Evolutionary conservation across 2,329 filamentous ascomycete species (phyloP).

Genomic region (Sclerotinia borealis): DNA sequence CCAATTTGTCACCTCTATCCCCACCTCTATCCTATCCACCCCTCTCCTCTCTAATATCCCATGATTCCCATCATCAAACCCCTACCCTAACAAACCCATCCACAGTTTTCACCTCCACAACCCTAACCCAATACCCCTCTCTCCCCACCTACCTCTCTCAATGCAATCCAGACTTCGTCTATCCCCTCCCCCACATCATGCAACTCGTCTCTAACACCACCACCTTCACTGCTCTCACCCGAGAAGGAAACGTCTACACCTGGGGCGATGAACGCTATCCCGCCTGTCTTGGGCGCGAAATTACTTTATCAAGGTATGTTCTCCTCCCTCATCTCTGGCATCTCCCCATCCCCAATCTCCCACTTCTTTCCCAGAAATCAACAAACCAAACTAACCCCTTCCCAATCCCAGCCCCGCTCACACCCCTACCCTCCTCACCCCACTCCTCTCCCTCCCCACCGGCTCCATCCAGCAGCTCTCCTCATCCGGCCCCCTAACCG

Average conservation of each 20-base stretch:
- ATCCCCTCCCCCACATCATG: conserved; percentile 13
- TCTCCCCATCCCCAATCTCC: no score
- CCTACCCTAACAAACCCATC: not conserved
- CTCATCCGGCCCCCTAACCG: conserved; percentile 48
- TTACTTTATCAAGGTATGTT: conserved; percentile 31
- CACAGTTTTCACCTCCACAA: conserved; percentile 4
- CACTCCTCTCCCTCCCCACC: conserved; percentile 45
- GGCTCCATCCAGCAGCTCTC: conserved; percentile 48
- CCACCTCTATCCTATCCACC: no score
- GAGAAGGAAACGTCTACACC: conserved; percentile 35
- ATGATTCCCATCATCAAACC: not conserved
- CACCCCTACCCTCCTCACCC: conserved; percentile 40
- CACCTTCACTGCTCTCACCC: conserved; percentile 35
- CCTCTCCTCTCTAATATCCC: no score
- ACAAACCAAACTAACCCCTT: no score
- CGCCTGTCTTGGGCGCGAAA: conserved; percentile 49
- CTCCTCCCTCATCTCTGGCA: no score
- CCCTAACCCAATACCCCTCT: conserved; percentile 18
- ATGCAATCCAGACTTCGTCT: not conserved
- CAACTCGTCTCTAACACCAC: conserved; percentile 34
- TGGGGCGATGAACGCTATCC: conserved; percentile 55
- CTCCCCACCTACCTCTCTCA: conserved; percentile 14
- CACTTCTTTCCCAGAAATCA: no score
- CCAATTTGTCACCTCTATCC: not conserved
- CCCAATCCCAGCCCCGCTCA: conserved; percentile 45